Conservation (phyloP, 805 yeast species). For the Candida gorgasii region DNA sequence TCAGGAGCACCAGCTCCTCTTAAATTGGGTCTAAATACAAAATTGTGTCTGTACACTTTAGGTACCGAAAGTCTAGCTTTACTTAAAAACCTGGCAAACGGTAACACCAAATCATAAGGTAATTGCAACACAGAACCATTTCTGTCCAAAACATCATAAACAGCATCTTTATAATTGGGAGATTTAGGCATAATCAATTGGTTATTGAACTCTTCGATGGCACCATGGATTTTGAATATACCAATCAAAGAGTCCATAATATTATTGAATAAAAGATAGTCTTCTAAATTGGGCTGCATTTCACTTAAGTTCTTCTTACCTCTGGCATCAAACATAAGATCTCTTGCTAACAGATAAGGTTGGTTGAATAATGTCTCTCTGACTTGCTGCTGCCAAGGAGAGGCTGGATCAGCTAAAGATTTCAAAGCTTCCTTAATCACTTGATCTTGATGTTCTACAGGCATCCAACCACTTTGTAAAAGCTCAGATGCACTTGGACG, state of each 20-base stretch:
- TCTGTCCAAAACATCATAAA: conserved; percentile 79
- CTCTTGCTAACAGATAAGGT: conserved; percentile 82
- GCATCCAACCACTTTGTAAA: conserved; percentile 78
- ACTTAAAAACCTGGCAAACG: conserved; percentile 84
- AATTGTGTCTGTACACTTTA: conserved; percentile 74
- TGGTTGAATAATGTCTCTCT: conserved; percentile 83
- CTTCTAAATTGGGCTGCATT: conserved; percentile 32
- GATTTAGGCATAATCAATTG: conserved; percentile 76
- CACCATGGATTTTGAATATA: conserved; percentile 82
- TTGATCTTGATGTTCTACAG: conserved; percentile 88
- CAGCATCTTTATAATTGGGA: conserved; percentile 61
- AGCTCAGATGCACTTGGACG: conserved; percentile 81
- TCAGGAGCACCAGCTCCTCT: conserved; percentile 68
- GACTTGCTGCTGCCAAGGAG: conserved; percentile 94
- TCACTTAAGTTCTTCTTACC: conserved; percentile 26
- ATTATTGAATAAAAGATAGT: conserved; percentile 58
- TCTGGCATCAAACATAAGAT: conserved; percentile 71
- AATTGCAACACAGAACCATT: conserved; percentile 87
- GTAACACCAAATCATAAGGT: conserved; percentile 87
- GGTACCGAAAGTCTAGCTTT: conserved; percentile 50
- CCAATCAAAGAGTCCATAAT: conserved; percentile 60
- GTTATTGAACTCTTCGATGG: conserved; percentile 72
- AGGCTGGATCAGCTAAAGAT: conserved; percentile 83
- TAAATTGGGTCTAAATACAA: conserved; percentile 69
- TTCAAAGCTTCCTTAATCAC: conserved; percentile 84